Evolutionary conservation across 257 asterid species (phyloP).

Genomic region (Eucommia ulmoides): DNA sequence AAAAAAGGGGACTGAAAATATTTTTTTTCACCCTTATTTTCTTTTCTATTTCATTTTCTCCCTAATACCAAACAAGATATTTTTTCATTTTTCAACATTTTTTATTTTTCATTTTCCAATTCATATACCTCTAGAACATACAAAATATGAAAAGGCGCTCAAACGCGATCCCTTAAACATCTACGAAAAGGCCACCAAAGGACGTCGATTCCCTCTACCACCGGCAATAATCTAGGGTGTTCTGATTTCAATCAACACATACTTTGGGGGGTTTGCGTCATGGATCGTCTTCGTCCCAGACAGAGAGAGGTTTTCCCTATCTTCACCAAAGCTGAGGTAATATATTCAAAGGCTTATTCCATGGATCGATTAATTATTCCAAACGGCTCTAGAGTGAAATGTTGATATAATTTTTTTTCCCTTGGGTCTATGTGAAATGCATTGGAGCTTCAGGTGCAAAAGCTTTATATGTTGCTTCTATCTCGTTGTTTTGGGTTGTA

Average conservation of each 20-base stretch:
- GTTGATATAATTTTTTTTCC: neutral
- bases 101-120: no score
- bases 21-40: no score
- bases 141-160: slow-evolving; percentile 1
- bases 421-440: neutral
- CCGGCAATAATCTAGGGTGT: neutral
- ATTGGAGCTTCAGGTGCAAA: no score
- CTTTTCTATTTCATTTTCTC: no score
- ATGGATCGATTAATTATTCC: neutral
- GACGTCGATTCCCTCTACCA: neutral
- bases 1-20: no score
- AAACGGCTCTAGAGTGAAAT: neutral
- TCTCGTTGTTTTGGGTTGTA: no score
- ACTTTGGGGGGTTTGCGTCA: slow-evolving; percentile 3
- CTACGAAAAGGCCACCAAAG: neutral
- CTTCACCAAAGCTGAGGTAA: slow-evolving; percentile 60
- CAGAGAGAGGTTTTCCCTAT: slow-evolving; percentile 36
- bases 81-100: no score
- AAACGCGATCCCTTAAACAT: neutral
- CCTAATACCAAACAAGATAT: no score
- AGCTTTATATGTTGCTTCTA: no score
- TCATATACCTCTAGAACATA: no score
- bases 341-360: neutral
- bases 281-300: slow-evolving; percentile 68
- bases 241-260: neutral